Conservation (phyloP, 129 eudicot species). For the Apium graveolens region DNA sequence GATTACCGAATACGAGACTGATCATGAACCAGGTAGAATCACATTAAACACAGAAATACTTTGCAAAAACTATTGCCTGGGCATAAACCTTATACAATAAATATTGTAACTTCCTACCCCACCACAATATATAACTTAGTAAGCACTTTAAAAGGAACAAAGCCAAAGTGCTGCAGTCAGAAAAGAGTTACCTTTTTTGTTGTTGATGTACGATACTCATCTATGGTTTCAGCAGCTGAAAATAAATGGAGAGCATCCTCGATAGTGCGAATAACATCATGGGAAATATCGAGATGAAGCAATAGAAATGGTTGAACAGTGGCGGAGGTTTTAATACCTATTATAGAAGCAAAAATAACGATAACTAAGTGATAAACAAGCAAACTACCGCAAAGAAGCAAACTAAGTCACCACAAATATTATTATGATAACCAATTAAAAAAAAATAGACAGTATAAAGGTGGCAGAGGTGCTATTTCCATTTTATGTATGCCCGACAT, state of each 20-base stretch:
- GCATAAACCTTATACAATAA: background rate
- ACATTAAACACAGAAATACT: background rate
- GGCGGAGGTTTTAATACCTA: constrained; percentile 87
- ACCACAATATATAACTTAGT: background rate
- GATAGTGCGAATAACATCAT: constrained; percentile 61
- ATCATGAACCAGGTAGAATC: background rate
- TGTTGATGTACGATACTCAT: constrained; percentile 67
- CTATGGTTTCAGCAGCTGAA: constrained; percentile 87
- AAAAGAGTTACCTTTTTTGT: constrained; percentile 51
- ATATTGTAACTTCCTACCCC: background rate
- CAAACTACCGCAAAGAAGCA: background rate
- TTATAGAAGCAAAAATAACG: constrained; percentile 3
- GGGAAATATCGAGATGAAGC: constrained; percentile 93
- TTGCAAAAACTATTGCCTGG: background rate
- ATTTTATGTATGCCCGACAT: background rate
- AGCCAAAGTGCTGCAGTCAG: background rate
- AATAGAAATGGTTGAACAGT: constrained; percentile 87
- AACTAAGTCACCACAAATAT: background rate
- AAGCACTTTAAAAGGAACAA: background rate
- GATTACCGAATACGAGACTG: background rate
- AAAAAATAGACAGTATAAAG: background rate
- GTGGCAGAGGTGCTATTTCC: background rate
- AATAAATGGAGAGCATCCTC: constrained; percentile 80
- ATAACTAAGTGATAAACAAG: constrained; percentile 1
- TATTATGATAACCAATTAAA: background rate